Evolutionary conservation across 176 grass and related monocot species (phyloP).

Genomic region (Alloteropsis semialata): DNA sequence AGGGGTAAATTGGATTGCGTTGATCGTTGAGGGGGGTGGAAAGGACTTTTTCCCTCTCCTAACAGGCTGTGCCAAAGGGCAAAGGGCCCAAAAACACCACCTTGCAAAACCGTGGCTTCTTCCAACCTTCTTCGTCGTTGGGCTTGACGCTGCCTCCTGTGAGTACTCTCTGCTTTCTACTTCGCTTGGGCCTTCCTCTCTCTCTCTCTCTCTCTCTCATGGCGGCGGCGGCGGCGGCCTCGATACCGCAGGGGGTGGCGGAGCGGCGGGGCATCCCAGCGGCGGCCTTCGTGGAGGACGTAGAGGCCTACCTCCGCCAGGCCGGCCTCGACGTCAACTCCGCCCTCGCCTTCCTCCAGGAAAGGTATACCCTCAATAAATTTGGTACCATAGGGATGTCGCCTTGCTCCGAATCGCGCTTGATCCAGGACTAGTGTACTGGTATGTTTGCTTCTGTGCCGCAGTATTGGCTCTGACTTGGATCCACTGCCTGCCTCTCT

Average conservation of each 20-base stretch:
- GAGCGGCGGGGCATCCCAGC: slow-evolving; percentile 82
- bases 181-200: not conserved
- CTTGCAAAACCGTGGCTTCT: too few relatives aligned
- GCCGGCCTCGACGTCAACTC: slow-evolving; percentile 90
- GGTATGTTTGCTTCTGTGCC: not conserved
- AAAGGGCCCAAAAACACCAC: too few relatives aligned
- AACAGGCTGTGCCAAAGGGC: too few relatives aligned
- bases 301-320: slow-evolving; percentile 80
- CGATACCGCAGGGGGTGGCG: slow-evolving; percentile 34
- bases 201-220: slow-evolving; percentile 20
- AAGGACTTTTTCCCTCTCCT: too few relatives aligned
- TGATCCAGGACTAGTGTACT: not conserved
- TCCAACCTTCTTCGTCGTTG: too few relatives aligned
- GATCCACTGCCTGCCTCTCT: not conserved
- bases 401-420: not conserved
- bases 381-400: not conserved
- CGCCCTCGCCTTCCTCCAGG: slow-evolving; percentile 90
- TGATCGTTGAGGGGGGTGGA: too few relatives aligned
- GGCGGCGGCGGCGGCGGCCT: slow-evolving; percentile 44
- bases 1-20: too few relatives aligned
- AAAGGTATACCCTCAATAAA: slow-evolving; percentile 39
- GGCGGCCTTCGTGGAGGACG: slow-evolving; percentile 90
- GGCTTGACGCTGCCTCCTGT: too few relatives aligned
- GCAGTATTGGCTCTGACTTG: not conserved
- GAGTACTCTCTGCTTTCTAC: not conserved